Evolutionary conservation across 2,329 filamentous ascomycete species (phyloP), one percentile per base, ranked within the genome.

Genomic region (Talaromyces sp.): DNA sequence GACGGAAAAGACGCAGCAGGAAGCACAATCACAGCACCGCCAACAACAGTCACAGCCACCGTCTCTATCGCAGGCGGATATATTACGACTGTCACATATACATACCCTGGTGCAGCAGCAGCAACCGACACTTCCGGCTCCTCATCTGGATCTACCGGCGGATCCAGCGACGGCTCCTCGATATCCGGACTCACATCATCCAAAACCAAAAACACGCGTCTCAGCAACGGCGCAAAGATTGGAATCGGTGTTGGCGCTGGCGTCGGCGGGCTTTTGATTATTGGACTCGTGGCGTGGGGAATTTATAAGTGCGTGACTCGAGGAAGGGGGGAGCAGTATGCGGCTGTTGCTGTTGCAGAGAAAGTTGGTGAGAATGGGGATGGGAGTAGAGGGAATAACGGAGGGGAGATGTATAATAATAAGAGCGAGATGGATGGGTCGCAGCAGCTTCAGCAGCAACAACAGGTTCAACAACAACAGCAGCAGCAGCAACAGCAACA

Each of bases 211-310:
- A 44, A 19, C 6, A 33, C 42, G 8, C 32, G 55, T 28, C 59
- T 57, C 27, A 61, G 59, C 36, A 27, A 39, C n/a, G 59, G 59
- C 27, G 59, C 59, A 22, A 61, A 61, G 36, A 61, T 61, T 33
- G 59, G 59, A 22, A 54, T 61, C 17, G 59, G 59, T 28, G 59
- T 61, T n/a, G 55, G 59, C 13, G 55, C 44, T 7, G 59, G 59
- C 13, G 55, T 61, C 9, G 59, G 59, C 28, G 55, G 59, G 22
- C 55, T 61, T 10, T 22, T 36, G 15, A 22, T 61, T 9, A 57
- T 61, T 5, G 55, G 9, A 11, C 9, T 25, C 8, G 44, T 49
- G 44, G 55, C 9, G 44, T 57, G 19, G 27, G 56, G 9, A 25
- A 42, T 54, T 4, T 61, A 61, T 32, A 47, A 28, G 15, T 61